Evolutionary conservation across 2,329 filamentous ascomycete genomes (phyloP).

Genomic region (Madurella mycetomatis): DNA sequence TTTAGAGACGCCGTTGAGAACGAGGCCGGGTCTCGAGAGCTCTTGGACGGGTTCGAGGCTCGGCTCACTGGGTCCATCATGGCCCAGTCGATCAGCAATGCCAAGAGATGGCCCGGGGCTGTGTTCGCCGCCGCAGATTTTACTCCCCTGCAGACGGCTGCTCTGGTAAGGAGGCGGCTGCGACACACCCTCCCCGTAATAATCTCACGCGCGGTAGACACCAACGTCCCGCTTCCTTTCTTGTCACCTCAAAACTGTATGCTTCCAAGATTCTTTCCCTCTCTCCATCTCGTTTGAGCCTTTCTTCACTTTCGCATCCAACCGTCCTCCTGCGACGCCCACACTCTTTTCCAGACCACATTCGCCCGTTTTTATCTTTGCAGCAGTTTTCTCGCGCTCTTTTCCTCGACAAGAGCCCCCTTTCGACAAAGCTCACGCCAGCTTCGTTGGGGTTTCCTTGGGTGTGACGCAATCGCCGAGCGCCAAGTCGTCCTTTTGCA

Average conservation of each 20-base stretch:
- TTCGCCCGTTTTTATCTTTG: neutral
- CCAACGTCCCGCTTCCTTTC: neutral
- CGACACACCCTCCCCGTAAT: slow-evolving; percentile 5
- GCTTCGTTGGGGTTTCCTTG: neutral
- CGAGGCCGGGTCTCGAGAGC: too few species aligned
- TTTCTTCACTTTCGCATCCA: slow-evolving; percentile 7
- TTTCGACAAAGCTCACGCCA: neutral
- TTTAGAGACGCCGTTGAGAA: too few species aligned
- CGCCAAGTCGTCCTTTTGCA: slow-evolving; percentile 1
- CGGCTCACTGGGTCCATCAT: too few species aligned
- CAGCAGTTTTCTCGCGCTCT: slow-evolving; percentile 6
- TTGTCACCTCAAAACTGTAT: slow-evolving; percentile 5
- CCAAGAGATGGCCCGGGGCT: slow-evolving; percentile 7
- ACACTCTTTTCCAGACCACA: slow-evolving; percentile 11
- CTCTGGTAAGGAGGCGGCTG: slow-evolving; percentile 6
- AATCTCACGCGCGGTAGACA: slow-evolving; percentile 1
- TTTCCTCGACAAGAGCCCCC: neutral
- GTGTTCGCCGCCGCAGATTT: slow-evolving; percentile 9
- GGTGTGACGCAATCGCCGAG: slow-evolving; percentile 18
- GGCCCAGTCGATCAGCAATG: slow-evolving; percentile 8
- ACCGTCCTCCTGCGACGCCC: slow-evolving; percentile 18
- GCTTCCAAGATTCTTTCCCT: neutral
- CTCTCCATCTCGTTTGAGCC: neutral
- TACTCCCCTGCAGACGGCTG: slow-evolving; percentile 11
- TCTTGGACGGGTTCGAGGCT: too few species aligned